Evolutionary conservation across 108 stramenopile genomes (phyloP).

Genomic region (Conticribra weissflogii): DNA sequence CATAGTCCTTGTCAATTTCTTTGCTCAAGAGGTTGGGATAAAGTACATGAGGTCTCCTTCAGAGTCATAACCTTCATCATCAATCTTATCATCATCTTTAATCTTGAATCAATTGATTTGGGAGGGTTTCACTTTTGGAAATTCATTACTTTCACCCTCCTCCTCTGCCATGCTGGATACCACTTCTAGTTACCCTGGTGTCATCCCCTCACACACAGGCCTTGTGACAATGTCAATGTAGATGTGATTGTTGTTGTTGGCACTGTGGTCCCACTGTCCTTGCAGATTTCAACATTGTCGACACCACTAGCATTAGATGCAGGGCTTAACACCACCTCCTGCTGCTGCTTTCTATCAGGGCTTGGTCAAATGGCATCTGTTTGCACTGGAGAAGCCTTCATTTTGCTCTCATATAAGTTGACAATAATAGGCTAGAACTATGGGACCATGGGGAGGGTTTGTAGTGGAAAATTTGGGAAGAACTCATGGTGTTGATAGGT

Average conservation of each 20-base stretch:
- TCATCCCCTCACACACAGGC: no score
- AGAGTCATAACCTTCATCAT: not conserved
- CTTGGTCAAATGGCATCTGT: no score
- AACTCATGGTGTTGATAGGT: no score
- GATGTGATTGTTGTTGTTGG: not conserved
- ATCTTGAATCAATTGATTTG: not conserved
- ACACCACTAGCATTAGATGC: no score
- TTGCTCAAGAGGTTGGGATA: not conserved
- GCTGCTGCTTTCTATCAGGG: no score
- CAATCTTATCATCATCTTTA: not conserved
- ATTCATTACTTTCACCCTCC: no score
- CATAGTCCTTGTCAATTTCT: not conserved
- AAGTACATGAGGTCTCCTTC: not conserved
- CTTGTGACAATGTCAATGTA: not conserved
- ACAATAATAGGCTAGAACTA: not conserved
- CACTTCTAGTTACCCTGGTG: no score
- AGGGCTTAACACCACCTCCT: no score
- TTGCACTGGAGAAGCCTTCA: not conserved
- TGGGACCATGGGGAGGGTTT: not conserved
- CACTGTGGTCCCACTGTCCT: not conserved
- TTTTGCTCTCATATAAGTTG: not conserved
- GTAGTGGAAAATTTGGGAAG: not conserved
- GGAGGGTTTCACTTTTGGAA: no score
- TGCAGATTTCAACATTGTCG: not conserved
- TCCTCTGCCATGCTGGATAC: no score